Evolutionary conservation across 2,329 filamentous ascomycete species (phyloP).

Genomic region (Sarocladium strictum): DNA sequence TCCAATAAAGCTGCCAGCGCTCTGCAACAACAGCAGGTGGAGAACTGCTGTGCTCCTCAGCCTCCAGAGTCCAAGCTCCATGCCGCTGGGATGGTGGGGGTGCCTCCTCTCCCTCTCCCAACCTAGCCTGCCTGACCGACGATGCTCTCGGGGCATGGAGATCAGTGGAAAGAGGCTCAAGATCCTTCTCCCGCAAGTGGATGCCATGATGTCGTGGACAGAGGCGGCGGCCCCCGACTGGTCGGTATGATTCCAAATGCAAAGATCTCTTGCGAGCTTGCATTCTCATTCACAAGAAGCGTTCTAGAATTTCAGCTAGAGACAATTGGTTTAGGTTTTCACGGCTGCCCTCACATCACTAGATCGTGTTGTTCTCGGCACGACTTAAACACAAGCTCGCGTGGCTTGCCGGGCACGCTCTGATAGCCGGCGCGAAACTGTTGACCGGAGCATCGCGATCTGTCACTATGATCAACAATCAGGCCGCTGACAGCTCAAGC

Average conservation of each 20-base stretch:
- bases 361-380: background rate
- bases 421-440: background rate
- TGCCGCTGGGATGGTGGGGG: background rate
- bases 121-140: background rate
- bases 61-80: background rate
- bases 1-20: background rate
- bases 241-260: too few relatives aligned
- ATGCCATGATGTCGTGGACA: slow-evolving; percentile 6
- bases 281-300: too few relatives aligned
- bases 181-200: background rate
- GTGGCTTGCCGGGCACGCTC: background rate
- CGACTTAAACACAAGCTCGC: background rate
- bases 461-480: background rate
- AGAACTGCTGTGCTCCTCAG: background rate
- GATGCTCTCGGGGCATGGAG: background rate
- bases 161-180: background rate
- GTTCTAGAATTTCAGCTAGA: too few relatives aligned
- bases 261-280: background rate
- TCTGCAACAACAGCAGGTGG: slow-evolving; percentile 1
- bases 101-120: background rate
- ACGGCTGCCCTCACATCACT: too few relatives aligned
- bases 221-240: background rate
- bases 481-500: background rate
- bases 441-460: background rate
- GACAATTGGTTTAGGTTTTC: too few relatives aligned